Conservation (phyloP, 805 yeast species). For the Hanseniaspora clermontiae region DNA sequence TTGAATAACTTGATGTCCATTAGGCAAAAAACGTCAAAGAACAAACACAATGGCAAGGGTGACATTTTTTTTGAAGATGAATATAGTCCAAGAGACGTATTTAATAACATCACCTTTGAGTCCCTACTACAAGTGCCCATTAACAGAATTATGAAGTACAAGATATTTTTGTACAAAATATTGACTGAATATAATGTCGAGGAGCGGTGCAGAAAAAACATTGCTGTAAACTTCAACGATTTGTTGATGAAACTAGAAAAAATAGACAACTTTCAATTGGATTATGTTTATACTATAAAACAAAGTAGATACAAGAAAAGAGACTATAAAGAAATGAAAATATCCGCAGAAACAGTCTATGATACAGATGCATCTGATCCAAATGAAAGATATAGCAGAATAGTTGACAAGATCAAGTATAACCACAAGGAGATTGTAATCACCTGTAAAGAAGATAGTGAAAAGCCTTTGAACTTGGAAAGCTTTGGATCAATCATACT, state of each 20-base stretch:
- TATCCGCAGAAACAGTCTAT: too few species aligned
- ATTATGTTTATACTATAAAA: conserved; percentile 2
- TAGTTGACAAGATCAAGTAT: background rate
- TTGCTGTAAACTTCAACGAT: background rate
- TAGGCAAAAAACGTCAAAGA: background rate
- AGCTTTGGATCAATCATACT: conserved; percentile 8
- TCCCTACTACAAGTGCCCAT: conserved; percentile 6
- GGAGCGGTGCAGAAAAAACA: background rate
- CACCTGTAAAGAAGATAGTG: background rate
- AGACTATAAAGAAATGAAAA: background rate
- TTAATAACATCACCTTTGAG: background rate
- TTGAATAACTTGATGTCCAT: background rate
- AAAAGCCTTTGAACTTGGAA: background rate
- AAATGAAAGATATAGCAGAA: background rate
- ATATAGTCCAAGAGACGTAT: background rate
- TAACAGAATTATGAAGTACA: conserved; percentile 9
- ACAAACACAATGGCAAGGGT: too few species aligned
- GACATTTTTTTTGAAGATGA: background rate
- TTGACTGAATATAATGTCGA: background rate
- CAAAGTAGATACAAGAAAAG: background rate
- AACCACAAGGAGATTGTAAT: background rate
- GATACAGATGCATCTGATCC: background rate
- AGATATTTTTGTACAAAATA: conserved; percentile 2
- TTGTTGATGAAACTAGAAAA: conserved; percentile 4
- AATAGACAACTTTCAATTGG: conserved; percentile 11